Conservation (phyloP, 2,329 filamentous ascomycete genomes). For the Bretziella fagacearum region DNA sequence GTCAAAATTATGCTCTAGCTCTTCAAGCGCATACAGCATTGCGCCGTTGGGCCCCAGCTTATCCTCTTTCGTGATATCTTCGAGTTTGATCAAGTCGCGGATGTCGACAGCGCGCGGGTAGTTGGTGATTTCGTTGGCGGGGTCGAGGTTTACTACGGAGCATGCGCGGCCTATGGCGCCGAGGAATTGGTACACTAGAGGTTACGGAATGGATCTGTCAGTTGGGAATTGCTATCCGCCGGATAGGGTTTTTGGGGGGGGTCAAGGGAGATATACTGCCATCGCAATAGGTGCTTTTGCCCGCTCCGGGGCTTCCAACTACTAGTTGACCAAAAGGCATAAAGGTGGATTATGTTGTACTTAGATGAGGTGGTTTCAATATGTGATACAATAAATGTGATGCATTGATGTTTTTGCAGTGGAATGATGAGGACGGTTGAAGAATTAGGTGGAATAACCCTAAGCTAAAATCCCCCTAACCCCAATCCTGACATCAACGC, state of each 20-base stretch:
- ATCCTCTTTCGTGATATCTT: constrained; percentile 89
- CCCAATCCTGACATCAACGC: too few relatives aligned
- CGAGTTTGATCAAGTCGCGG: constrained; percentile 69
- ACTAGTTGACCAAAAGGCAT: constrained; percentile 62
- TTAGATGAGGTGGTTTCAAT: background rate
- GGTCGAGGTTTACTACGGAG: constrained; percentile 90
- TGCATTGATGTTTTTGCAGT: too few relatives aligned
- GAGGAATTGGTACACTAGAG: constrained; percentile 83
- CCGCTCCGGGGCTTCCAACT: constrained; percentile 83
- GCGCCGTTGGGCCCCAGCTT: constrained; percentile 83
- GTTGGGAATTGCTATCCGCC: background rate
- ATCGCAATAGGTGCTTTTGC: constrained; percentile 97
- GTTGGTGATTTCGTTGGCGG: constrained; percentile 81
- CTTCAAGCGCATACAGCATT: constrained; percentile 83
- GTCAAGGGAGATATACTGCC: constrained; percentile 48
- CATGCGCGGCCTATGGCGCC: constrained; percentile 87
- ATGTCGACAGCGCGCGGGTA: constrained; percentile 88
- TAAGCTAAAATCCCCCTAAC: too few relatives aligned
- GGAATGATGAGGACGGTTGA: too few relatives aligned
- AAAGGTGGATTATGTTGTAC: constrained; percentile 12
- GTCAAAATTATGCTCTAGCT: constrained; percentile 83
- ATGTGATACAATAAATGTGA: background rate
- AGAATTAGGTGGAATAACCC: too few relatives aligned
- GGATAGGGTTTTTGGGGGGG: background rate
- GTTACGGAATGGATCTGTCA: background rate